Evolutionary conservation across 805 yeast genomes (phyloP).

Genomic region (Teunomyces gatunensis): DNA sequence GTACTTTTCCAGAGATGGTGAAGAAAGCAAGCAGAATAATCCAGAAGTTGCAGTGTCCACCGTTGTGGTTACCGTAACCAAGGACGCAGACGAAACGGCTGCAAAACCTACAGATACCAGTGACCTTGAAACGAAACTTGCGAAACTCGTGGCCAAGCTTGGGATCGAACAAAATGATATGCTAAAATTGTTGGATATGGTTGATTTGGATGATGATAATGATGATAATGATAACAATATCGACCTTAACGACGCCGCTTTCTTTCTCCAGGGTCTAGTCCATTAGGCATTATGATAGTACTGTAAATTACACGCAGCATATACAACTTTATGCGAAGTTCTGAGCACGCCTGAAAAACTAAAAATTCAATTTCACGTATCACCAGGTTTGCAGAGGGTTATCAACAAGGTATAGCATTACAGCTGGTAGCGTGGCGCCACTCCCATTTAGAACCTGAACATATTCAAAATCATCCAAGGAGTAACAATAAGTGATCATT

Average conservation of each 20-base stretch:
- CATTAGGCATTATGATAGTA: background rate
- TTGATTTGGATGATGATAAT: background rate
- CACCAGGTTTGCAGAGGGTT: background rate
- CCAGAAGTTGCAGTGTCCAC: background rate
- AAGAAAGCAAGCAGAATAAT: background rate
- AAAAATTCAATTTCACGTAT: background rate
- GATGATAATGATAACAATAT: background rate
- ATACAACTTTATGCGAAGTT: background rate
- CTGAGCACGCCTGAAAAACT: background rate
- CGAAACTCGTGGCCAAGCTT: background rate
- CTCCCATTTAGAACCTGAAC: background rate
- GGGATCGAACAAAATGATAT: background rate
- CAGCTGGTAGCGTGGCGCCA: background rate
- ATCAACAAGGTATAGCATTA: background rate
- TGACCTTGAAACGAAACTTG: background rate
- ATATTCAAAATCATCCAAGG: background rate
- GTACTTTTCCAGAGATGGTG: constrained; percentile 8
- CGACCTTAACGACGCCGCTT: background rate
- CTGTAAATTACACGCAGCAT: constrained; percentile 2
- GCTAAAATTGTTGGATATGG: background rate
- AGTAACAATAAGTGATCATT: background rate
- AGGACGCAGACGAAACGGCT: background rate
- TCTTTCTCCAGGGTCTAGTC: background rate
- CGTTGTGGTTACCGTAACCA: constrained; percentile 1
- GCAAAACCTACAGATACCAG: background rate